phyloP scores from a whole-genome alignment of 345 rosid genomes.

The Cardamine chenopodiifolia region DNA sequence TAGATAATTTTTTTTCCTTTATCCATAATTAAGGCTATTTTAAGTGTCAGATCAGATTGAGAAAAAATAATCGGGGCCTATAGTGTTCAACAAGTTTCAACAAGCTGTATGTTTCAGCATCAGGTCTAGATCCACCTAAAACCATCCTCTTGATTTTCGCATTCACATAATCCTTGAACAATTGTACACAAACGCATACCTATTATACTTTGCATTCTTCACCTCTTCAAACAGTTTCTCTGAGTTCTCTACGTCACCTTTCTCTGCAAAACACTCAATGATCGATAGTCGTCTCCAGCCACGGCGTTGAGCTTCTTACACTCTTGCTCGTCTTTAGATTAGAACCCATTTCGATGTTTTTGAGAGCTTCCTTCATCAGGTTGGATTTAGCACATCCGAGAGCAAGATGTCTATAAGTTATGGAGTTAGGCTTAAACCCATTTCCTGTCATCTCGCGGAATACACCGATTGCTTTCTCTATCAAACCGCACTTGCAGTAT shows the following conservation, averaged over 20 bases:
- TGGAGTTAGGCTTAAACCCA: constrained; percentile 74
- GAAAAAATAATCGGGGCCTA: constrained; percentile 30
- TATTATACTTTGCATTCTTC: constrained; percentile 61
- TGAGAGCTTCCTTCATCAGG: constrained; percentile 64
- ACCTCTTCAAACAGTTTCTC: constrained; percentile 80
- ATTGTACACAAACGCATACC: constrained; percentile 81
- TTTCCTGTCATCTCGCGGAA: constrained; percentile 63
- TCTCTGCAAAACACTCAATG: constrained; percentile 71
- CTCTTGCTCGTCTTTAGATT: constrained; percentile 51
- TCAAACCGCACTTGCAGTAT: constrained; percentile 63
- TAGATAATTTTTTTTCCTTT: not conserved
- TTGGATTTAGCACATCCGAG: constrained; percentile 80
- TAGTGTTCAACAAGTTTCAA: constrained; percentile 72
- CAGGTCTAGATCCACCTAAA: constrained; percentile 87
- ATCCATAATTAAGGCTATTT: not conserved
- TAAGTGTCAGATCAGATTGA: not conserved
- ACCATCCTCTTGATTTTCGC: constrained; percentile 86
- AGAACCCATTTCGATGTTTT: constrained; percentile 62
- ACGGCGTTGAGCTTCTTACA: constrained; percentile 69
- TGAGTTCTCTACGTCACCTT: constrained; percentile 67
- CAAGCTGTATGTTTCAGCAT: constrained; percentile 87
- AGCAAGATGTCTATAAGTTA: constrained; percentile 80
- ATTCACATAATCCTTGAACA: constrained; percentile 83
- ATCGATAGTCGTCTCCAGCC: constrained; percentile 91
- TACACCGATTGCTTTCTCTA: constrained; percentile 62